Conservation (phyloP, 495 filamentous ascomycete species). For the Aspergillus nanangensis region DNA sequence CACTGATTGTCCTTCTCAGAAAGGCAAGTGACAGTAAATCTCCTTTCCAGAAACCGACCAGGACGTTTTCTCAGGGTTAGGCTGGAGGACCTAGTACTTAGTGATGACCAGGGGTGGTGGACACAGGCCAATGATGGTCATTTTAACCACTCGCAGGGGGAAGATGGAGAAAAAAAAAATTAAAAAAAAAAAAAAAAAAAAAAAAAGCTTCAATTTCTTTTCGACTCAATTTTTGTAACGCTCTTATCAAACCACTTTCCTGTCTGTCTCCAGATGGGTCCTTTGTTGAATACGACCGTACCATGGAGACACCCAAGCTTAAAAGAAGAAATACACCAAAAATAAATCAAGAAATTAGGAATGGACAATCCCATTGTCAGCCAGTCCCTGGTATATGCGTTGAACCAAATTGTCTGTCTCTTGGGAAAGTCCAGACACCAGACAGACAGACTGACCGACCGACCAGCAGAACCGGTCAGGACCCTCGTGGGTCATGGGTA, state of each 20-base stretch:
- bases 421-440: too few species aligned
- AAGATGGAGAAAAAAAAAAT: too few species aligned
- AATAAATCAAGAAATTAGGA: too few species aligned
- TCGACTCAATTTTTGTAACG: too few species aligned
- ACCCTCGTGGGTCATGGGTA: conserved; percentile 6
- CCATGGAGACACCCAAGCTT: neutral
- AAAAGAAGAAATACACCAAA: neutral
- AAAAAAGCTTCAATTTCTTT: too few species aligned
- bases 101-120: neutral
- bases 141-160: too few species aligned
- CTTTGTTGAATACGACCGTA: neutral
- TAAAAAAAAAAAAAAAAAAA: too few species aligned
- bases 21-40: conserved; percentile 21
- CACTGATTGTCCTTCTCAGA: conserved; percentile 28
- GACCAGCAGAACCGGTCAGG: too few species aligned
- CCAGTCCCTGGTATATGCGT: too few species aligned
- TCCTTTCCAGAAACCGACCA: conserved; percentile 13
- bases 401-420: too few species aligned
- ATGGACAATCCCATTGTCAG: neutral
- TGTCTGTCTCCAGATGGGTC: neutral
- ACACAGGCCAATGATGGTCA: neutral
- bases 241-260: neutral
- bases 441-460: neutral
- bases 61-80: conserved; percentile 4
- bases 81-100: neutral